Evolutionary conservation across 805 yeast genomes (phyloP).

Genomic region (Yamadazyma endophytica): DNA sequence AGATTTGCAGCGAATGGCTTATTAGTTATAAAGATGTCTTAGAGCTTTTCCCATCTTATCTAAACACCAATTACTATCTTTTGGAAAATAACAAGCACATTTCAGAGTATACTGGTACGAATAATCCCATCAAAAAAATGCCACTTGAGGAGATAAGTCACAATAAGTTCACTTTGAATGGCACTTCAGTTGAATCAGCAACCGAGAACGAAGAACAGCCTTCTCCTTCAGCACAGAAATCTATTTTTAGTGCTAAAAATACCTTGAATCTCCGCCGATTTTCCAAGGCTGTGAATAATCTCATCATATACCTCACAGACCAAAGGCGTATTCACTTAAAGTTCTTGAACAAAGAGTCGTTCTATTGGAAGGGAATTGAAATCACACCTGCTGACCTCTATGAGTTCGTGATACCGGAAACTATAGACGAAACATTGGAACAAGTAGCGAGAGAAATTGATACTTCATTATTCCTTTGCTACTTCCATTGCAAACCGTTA

Average conservation of each 20-base stretch:
- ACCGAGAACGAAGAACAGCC: slow-evolving; percentile 10
- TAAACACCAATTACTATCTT: slow-evolving; percentile 19
- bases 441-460: slow-evolving; percentile 55
- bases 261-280: slow-evolving; percentile 22
- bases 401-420: slow-evolving; percentile 19
- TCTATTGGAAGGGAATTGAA: slow-evolving; percentile 43
- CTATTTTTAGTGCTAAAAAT: slow-evolving; percentile 11
- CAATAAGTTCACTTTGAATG: slow-evolving; percentile 1
- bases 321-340: slow-evolving; percentile 46
- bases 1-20: slow-evolving; percentile 39
- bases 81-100: slow-evolving; percentile 3
- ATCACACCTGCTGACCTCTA: slow-evolving; percentile 42
- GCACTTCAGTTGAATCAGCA: slow-evolving; percentile 11
- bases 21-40: slow-evolving; percentile 31
- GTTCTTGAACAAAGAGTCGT: slow-evolving; percentile 25
- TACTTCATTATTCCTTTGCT: slow-evolving; percentile 72
- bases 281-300: slow-evolving; percentile 32
- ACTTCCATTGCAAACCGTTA: slow-evolving; percentile 62
- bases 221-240: slow-evolving; percentile 3
- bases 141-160: slow-evolving; percentile 9
- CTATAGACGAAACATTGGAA: slow-evolving; percentile 18
- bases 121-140: slow-evolving; percentile 9
- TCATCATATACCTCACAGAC: slow-evolving; percentile 49
- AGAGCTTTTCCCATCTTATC: slow-evolving; percentile 34
- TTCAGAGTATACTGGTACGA: no score